Base-by-base conservation (phyloP, 1,139 yeast species). In the Geotrichum carabidarum region DNA sequence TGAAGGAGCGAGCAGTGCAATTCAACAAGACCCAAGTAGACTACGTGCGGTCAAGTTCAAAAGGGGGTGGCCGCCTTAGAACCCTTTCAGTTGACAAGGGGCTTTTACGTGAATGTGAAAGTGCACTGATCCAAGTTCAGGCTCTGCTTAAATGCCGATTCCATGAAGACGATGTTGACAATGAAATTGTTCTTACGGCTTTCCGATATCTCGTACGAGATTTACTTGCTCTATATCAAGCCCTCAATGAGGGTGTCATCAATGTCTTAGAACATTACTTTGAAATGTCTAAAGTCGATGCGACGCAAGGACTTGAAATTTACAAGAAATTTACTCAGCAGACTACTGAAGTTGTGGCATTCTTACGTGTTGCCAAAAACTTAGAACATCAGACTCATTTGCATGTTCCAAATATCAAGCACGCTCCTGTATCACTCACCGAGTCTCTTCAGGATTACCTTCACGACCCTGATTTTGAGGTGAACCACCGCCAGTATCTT, bases 371-470 rank as follows among this genome's bases (percentile, higher is more conserved):
- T 17, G 99, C 98, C 6, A 91, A 93, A 67, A 91, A 86, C 67
- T 75, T 88, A 62, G 96, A 89, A 68, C 81, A 83, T 65, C 82
- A 91, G 2, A 89, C 98, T 0, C 89, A 90, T 63, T 75, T 93
- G 59, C 91, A 86, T 66, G 96, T 94, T 35, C 99, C 99, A 32
- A 91, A 96, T 12, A 91, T 93, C 58, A 89, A 89, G 68, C 99
- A 93, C 71, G 97, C 98, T 0, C 98, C 98, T 12, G 91, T 97
- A 1, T 94, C 96, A 30, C 78, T 93, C 63, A 86, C 96, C 8
- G 78, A 84, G 45, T 85, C 95, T 12, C 78, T 93, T 56, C 95
- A 89, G 66, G 97, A 91, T 62, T 94, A 93, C 69, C 74, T 93
- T 63, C 79, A 83, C 65, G 96, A 86, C 68, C 88, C 88, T n/a